Evolutionary conservation across 1,284 basidiomycete species (phyloP).

Genomic region (Pisolithus thermaeus): DNA sequence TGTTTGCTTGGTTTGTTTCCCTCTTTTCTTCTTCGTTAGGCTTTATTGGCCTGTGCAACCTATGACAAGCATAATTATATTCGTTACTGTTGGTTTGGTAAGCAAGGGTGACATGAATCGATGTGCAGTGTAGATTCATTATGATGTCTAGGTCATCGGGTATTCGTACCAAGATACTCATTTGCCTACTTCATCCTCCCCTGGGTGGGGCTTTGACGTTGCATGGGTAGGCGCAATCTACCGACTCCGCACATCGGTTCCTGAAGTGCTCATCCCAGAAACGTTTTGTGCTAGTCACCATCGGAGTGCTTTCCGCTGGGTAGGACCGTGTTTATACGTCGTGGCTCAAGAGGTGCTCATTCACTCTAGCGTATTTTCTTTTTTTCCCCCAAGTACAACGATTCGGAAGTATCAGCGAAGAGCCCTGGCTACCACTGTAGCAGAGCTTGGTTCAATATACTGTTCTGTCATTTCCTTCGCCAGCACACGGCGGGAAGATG

Average conservation of each 20-base stretch:
- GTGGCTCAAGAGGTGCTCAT: slow-evolving; percentile 5
- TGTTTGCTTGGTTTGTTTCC: slow-evolving; percentile 64
- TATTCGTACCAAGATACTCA: slow-evolving; percentile 67
- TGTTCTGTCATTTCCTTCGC: slow-evolving; percentile 66
- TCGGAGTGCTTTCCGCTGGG: slow-evolving; percentile 63
- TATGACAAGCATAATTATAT: slow-evolving; percentile 69
- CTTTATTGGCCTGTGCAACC: slow-evolving; percentile 73
- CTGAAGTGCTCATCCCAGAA: slow-evolving; percentile 30
- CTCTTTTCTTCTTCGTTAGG: slow-evolving; percentile 61
- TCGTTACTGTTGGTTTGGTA: slow-evolving; percentile 66
- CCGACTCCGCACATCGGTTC: background rate
- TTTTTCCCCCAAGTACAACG: slow-evolving; percentile 66
- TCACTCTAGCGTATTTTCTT: slow-evolving; percentile 50
- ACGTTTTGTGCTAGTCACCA: slow-evolving; percentile 57
- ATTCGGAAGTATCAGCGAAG: slow-evolving; percentile 63
- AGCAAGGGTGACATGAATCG: slow-evolving; percentile 10
- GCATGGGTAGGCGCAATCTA: slow-evolving; percentile 49
- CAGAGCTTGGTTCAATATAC: slow-evolving; percentile 59
- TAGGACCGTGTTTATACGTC: slow-evolving; percentile 25
- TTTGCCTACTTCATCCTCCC: slow-evolving; percentile 37
- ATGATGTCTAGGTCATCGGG: slow-evolving; percentile 51
- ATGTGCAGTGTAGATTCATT: too few relatives aligned
- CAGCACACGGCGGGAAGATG: slow-evolving; percentile 40
- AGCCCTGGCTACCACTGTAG: slow-evolving; percentile 54
- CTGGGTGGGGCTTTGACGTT: slow-evolving; percentile 54